Evolutionary conservation across 2,329 filamentous ascomycete species (phyloP).

Genomic region (Helotiales sp.): DNA sequence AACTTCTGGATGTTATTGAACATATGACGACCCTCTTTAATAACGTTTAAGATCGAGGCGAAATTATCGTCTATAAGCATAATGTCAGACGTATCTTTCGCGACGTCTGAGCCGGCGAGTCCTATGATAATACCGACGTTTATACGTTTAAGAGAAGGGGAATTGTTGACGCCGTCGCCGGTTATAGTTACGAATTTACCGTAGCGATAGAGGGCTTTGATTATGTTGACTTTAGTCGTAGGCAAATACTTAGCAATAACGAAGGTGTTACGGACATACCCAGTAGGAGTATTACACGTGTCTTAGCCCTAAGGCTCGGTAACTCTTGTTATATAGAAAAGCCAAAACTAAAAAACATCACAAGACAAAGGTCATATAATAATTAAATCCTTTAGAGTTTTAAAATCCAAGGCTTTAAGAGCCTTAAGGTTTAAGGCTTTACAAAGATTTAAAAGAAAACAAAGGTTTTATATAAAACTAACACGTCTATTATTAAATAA

Average conservation of each 20-base stretch:
- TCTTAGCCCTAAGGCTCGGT: too few species aligned
- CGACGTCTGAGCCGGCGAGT: conserved; percentile 64
- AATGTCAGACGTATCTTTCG: conserved; percentile 65
- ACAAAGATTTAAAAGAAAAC: too few species aligned
- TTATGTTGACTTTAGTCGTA: conserved; percentile 88
- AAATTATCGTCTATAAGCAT: conserved; percentile 75
- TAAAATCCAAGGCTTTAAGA: too few species aligned
- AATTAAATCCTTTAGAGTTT: too few species aligned
- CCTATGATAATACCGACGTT: conserved; percentile 72
- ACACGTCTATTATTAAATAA: too few species aligned
- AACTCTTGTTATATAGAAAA: too few species aligned
- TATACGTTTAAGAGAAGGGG: conserved; percentile 59
- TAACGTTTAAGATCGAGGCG: conserved; percentile 71
- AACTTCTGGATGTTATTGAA: conserved; percentile 81
- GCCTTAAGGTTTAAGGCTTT: too few species aligned
- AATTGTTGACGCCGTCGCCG: conserved; percentile 53
- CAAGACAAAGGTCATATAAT: too few species aligned
- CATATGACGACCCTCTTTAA: conserved; percentile 74
- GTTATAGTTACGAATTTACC: conserved; percentile 64
- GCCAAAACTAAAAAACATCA: too few species aligned
- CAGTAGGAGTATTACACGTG: too few species aligned
- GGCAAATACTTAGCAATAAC: conserved; percentile 86
- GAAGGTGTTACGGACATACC: too few species aligned
- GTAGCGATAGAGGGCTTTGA: conserved; percentile 83
- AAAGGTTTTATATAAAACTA: too few species aligned